Percentiles rank a stretch among this genome's conserved stretches.
phyloP scores from a whole-genome alignment of 805 yeast species.

The Wickerhamiella cacticola region DNA sequence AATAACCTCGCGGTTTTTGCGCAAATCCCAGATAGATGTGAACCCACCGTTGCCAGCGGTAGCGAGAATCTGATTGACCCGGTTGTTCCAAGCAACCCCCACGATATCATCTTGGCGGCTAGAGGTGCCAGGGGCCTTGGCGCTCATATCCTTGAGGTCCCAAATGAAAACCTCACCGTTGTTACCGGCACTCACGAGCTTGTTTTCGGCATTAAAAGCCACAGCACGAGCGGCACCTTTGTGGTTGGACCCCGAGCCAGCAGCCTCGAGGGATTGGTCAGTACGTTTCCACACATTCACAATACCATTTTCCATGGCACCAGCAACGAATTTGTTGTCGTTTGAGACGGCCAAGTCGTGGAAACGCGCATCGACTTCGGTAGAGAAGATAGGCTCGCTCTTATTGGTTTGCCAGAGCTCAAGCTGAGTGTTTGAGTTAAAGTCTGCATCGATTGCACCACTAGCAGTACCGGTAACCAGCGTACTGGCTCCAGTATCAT shows the following conservation, averaged over 20 bases:
- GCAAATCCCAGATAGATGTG: slow-evolving; percentile 89
- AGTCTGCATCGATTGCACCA: slow-evolving; percentile 84
- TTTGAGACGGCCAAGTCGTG: slow-evolving; percentile 33
- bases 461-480: slow-evolving; percentile 91
- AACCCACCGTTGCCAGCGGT: slow-evolving; percentile 75
- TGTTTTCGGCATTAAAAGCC: slow-evolving; percentile 61
- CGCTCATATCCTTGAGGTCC: slow-evolving; percentile 58
- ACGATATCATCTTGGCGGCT: slow-evolving; percentile 65
- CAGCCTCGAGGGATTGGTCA: slow-evolving; percentile 18
- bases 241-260: slow-evolving; percentile 33
- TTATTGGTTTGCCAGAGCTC: slow-evolving; percentile 61
- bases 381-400: slow-evolving; percentile 22
- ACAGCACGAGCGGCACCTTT: slow-evolving; percentile 54
- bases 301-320: slow-evolving; percentile 75
- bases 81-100: slow-evolving; percentile 79
- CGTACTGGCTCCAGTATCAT: slow-evolving; percentile 50
- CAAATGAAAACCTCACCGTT: slow-evolving; percentile 81
- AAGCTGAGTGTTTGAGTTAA: slow-evolving; percentile 63
- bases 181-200: slow-evolving; percentile 79
- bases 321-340: slow-evolving; percentile 42
- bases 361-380: slow-evolving; percentile 34
- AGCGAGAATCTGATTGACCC: slow-evolving; percentile 76
- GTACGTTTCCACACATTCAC: slow-evolving; percentile 66
- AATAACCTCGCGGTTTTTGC: slow-evolving; percentile 74
- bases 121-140: slow-evolving; percentile 60